Conservation (phyloP, 2,329 filamentous ascomycete genomes). For the Monosporascus sp. region DNA sequence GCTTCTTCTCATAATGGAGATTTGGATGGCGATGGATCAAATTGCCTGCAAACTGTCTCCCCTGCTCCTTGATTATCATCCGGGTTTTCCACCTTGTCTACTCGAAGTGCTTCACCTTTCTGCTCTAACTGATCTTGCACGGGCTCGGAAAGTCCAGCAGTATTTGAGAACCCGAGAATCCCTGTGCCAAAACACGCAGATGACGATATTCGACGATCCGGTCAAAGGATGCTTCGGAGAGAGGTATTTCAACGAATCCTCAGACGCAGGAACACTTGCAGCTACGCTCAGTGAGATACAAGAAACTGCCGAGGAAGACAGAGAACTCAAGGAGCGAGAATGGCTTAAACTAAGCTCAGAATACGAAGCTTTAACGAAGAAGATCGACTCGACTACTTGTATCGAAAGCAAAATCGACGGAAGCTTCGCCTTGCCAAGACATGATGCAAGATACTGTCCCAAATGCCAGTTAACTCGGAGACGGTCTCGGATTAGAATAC, state of each 20-base stretch:
- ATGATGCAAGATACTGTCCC: constrained; percentile 25
- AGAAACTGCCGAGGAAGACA: constrained; percentile 9
- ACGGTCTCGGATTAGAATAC: constrained; percentile 29
- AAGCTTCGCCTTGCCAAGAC: constrained; percentile 7
- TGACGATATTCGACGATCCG: constrained; percentile 45
- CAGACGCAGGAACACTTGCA: constrained; percentile 14
- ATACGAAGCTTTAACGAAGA: constrained; percentile 27
- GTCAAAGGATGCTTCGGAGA: constrained; percentile 40
- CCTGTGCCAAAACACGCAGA: constrained; percentile 11
- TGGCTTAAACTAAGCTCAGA: constrained; percentile 25
- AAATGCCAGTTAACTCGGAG: constrained; percentile 30
- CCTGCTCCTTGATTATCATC: constrained; percentile 46
- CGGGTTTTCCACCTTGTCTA: constrained; percentile 41
- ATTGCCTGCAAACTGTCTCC: constrained; percentile 36
- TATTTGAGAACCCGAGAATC: constrained; percentile 39
- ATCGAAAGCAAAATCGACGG: constrained; percentile 18
- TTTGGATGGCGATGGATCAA: constrained; percentile 54
- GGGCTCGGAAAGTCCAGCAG: constrained; percentile 41
- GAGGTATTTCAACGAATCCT: constrained; percentile 37
- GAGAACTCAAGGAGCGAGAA: constrained; percentile 24
- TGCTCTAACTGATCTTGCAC: constrained; percentile 39
- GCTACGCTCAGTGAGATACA: constrained; percentile 18
- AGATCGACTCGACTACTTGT: constrained; percentile 28
- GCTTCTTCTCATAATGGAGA: constrained; percentile 49
- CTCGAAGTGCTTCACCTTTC: constrained; percentile 52